These are phyloP conservation scores for Solanum verrucosum DNA, from an alignment of 257 asterid genomes.

Conservation along the genomic window DNA sequence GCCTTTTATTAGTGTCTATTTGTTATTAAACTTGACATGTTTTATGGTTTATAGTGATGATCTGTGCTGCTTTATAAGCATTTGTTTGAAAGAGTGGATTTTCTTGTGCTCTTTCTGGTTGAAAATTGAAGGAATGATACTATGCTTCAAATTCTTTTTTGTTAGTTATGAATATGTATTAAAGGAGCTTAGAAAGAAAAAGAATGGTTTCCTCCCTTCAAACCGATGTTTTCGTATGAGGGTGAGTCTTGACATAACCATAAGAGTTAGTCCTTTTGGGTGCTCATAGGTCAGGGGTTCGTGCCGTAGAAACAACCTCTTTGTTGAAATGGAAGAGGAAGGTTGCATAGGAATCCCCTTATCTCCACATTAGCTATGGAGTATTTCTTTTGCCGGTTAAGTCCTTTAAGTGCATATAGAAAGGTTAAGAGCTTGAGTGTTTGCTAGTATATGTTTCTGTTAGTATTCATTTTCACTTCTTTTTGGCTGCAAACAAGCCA, in stretches of 20 bases:
- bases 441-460: neutral
- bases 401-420: neutral
- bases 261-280: neutral
- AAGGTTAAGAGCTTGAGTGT: neutral
- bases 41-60: neutral
- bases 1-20: neutral
- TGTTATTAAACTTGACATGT: neutral
- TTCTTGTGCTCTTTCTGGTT: neutral
- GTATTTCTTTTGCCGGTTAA: neutral
- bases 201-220: neutral
- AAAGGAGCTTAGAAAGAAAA: neutral
- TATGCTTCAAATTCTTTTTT: neutral
- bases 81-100: neutral
- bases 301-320: neutral
- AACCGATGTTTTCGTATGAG: neutral
- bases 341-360: neutral
- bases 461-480: neutral
- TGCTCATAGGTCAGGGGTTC: neutral
- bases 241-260: neutral
- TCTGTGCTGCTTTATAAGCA: neutral
- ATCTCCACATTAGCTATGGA: neutral
- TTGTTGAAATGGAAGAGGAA: neutral
- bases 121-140: neutral
- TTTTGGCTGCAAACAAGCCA: neutral
- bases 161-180: neutral